Percentiles rank a stretch among this genome's conserved stretches.
phyloP scores from a whole-genome alignment of 164 flowering plant genomes.

The Nymphaea thermarum region DNA sequence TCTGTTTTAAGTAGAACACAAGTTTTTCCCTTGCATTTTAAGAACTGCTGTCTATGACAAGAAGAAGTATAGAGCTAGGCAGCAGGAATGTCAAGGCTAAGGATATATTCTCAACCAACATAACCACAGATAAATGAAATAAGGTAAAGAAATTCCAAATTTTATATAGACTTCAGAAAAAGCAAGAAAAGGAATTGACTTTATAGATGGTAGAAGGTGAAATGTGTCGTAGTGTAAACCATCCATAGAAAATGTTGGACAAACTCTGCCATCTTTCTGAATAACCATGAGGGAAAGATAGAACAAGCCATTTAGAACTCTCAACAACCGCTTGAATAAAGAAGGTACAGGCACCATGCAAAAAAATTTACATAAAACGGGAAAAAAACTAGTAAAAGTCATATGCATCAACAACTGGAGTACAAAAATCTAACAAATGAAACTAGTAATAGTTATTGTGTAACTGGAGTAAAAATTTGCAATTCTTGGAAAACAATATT shows the following conservation, averaged over 20 bases:
- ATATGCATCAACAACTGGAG: neutral
- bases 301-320: too few species aligned
- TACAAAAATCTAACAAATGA: neutral
- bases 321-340: too few species aligned
- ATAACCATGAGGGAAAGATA: too few species aligned
- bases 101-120: neutral
- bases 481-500: neutral
- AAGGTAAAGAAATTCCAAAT: neutral
- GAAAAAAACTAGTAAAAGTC: neutral
- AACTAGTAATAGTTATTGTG: neutral
- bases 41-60: neutral
- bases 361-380: slow-evolving; percentile 4
- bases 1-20: too few species aligned
- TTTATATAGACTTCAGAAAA: neutral
- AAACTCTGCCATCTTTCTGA: too few species aligned
- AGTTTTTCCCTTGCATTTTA: neutral
- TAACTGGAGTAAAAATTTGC: neutral
- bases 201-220: too few species aligned
- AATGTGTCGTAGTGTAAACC: too few species aligned
- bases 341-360: slow-evolving; percentile 6
- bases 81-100: neutral
- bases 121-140: neutral
- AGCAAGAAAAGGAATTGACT: too few species aligned
- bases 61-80: neutral
- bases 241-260: too few species aligned